Conservation (phyloP, 257 asterid species). For the Solanum appendiculatum region DNA sequence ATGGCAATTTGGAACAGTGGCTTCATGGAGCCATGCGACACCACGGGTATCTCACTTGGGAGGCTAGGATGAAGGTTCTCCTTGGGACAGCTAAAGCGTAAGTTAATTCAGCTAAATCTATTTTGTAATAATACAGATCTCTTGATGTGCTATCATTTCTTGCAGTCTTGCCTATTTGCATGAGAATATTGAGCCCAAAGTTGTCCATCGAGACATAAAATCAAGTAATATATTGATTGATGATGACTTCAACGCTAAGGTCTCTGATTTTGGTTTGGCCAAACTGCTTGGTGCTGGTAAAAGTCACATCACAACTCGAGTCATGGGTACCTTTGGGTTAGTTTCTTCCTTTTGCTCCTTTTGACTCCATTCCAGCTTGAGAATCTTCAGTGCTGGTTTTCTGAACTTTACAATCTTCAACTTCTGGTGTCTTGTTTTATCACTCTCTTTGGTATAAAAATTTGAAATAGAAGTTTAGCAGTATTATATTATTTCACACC, state of each 20-base stretch:
- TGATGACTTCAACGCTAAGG: slow-evolving; percentile 80
- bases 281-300: slow-evolving; percentile 91
- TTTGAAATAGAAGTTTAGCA: background rate
- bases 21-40: slow-evolving; percentile 96
- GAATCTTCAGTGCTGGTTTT: background rate
- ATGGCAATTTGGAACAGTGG: slow-evolving; percentile 95
- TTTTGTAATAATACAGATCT: background rate
- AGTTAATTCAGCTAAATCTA: slow-evolving; percentile 17
- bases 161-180: slow-evolving; percentile 90
- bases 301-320: slow-evolving; percentile 90
- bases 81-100: slow-evolving; percentile 99
- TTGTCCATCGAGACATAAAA: slow-evolving; percentile 89
- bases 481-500: background rate
- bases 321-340: slow-evolving; percentile 98
- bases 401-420: background rate
- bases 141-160: background rate
- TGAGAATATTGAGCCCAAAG: slow-evolving; percentile 95
- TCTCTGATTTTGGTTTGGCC: slow-evolving; percentile 95
- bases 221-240: slow-evolving; percentile 92
- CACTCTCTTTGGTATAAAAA: background rate
- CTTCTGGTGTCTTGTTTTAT: background rate
- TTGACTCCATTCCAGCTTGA: background rate
- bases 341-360: slow-evolving; percentile 10
- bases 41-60: slow-evolving; percentile 91
- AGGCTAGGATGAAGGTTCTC: slow-evolving; percentile 80